These are phyloP conservation scores for Rubia yunnanensis DNA, from an alignment of 257 asterid species.

Conservation along the genomic window DNA sequence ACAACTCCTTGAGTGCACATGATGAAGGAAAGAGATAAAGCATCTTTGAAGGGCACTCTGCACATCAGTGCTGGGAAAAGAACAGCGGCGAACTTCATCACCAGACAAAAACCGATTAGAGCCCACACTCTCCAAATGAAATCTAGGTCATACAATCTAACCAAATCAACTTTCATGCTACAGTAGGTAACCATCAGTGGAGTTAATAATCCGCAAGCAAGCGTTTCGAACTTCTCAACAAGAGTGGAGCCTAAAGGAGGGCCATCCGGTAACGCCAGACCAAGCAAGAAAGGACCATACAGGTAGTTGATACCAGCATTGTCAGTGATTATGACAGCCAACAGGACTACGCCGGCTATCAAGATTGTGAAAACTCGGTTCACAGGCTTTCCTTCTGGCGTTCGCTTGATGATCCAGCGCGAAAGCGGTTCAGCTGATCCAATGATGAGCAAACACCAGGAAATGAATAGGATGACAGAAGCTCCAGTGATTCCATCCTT, in stretches of 20 bases:
- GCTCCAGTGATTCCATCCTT: conserved; percentile 24
- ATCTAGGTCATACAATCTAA: conserved; percentile 40
- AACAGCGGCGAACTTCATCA: conserved; percentile 31
- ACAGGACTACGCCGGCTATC: conserved; percentile 36
- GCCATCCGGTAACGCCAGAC: conserved; percentile 75
- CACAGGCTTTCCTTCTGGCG: conserved; percentile 77
- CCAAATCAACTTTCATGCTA: conserved; percentile 58
- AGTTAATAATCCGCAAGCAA: conserved; percentile 52
- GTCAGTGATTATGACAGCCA: conserved; percentile 47
- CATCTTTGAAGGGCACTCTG: conserved; percentile 64
- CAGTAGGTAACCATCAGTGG: conserved; percentile 70
- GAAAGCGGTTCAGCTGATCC: conserved; percentile 44
- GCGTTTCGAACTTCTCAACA: conserved; percentile 60
- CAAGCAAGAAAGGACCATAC: conserved; percentile 77
- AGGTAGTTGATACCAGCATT: conserved; percentile 58
- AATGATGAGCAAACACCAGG: conserved; percentile 33
- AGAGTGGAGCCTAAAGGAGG: conserved; percentile 85
- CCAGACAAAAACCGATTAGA: conserved; percentile 15
- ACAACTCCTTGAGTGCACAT: conserved; percentile 74
- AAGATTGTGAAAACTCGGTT: conserved; percentile 35
- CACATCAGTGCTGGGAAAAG: conserved; percentile 49
- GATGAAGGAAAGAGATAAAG: conserved; percentile 61
- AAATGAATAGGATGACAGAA: conserved; percentile 25
- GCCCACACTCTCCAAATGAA: conserved; percentile 32
- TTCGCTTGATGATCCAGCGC: conserved; percentile 43